Evolutionary conservation across 2,329 filamentous ascomycete genomes (phyloP).

Genomic region (Botrytis sinoallii): DNA sequence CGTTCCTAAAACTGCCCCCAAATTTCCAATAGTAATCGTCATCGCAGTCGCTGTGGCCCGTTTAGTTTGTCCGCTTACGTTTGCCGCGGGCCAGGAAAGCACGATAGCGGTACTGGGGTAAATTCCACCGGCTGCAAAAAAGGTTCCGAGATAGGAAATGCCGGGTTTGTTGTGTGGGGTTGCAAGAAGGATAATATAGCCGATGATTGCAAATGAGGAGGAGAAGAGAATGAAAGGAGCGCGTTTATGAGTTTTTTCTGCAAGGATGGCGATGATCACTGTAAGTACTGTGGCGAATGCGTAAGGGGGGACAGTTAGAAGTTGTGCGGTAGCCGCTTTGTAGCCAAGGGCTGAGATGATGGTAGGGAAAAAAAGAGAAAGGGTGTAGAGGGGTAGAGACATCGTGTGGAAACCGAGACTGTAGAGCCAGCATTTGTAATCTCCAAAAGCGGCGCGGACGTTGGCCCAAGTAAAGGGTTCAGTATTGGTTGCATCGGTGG

Average conservation of each 20-base stretch:
- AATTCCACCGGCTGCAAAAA: conserved; percentile 64
- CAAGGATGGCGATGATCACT: conserved; percentile 55
- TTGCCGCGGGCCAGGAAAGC: conserved; percentile 68
- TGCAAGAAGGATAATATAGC: conserved; percentile 58
- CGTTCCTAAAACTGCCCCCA: conserved; percentile 66
- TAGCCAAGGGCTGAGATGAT: conserved; percentile 56
- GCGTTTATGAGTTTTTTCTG: conserved; percentile 55
- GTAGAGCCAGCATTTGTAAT: conserved; percentile 72
- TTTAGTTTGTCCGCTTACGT: conserved; percentile 69
- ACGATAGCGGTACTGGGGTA: conserved; percentile 63
- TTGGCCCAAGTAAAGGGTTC: conserved; percentile 68
- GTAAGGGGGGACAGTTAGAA: conserved; percentile 63
- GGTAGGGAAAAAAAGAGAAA: conserved; percentile 54
- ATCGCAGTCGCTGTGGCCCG: conserved; percentile 65
- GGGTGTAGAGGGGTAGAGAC: conserved; percentile 58
- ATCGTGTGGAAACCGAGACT: conserved; percentile 70
- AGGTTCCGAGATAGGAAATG: conserved; percentile 57
- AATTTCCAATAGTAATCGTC: conserved; percentile 69
- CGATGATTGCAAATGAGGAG: conserved; percentile 54
- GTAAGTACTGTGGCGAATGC: conserved; percentile 61
- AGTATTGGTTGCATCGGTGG: conserved; percentile 66
- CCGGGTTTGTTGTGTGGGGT: conserved; percentile 46
- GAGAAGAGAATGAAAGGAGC: conserved; percentile 63
- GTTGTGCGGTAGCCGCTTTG: conserved; percentile 50
- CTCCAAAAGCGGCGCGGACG: conserved; percentile 59